Conservation (phyloP, 1,139 yeast species). For the Suhomyces panamericanus region DNA sequence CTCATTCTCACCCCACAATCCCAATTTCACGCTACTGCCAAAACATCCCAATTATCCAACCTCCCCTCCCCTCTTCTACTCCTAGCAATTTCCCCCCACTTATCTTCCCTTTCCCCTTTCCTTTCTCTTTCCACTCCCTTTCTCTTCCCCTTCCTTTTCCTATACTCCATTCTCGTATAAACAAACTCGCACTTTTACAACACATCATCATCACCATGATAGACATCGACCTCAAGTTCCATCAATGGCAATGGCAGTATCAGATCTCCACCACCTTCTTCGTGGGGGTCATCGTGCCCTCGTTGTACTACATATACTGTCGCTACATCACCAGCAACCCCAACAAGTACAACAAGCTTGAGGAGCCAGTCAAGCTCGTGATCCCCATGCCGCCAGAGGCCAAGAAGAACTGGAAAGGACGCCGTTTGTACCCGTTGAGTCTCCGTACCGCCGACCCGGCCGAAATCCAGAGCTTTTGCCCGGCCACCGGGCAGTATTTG, state of each 20-base stretch:
- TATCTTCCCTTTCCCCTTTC: too few relatives aligned
- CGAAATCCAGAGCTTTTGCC: constrained; percentile 82
- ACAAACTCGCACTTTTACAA: background rate
- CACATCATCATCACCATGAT: constrained; percentile 31
- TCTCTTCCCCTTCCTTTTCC: too few relatives aligned
- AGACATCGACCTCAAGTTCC: constrained; percentile 44
- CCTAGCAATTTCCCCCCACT: too few relatives aligned
- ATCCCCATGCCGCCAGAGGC: constrained; percentile 79
- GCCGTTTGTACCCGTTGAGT: constrained; percentile 62
- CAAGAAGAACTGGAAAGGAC: constrained; percentile 90
- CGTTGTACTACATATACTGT: constrained; percentile 39
- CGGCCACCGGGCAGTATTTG: constrained; percentile 89
- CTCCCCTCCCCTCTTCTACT: too few relatives aligned
- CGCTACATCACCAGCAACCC: constrained; percentile 42
- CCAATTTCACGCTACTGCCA: too few relatives aligned
- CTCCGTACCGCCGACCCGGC: constrained; percentile 59
- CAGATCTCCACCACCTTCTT: constrained; percentile 50
- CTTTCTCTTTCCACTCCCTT: background rate
- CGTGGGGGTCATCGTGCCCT: constrained; percentile 41
- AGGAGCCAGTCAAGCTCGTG: constrained; percentile 51
- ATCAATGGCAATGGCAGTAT: constrained; percentile 50
- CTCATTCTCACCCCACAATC: background rate
- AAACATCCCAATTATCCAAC: background rate
- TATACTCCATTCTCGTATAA: background rate
- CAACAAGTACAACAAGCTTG: constrained; percentile 44